Conservation (phyloP, 1,284 basidiomycete genomes). For the Erythrobasidium hasegawianum region DNA sequence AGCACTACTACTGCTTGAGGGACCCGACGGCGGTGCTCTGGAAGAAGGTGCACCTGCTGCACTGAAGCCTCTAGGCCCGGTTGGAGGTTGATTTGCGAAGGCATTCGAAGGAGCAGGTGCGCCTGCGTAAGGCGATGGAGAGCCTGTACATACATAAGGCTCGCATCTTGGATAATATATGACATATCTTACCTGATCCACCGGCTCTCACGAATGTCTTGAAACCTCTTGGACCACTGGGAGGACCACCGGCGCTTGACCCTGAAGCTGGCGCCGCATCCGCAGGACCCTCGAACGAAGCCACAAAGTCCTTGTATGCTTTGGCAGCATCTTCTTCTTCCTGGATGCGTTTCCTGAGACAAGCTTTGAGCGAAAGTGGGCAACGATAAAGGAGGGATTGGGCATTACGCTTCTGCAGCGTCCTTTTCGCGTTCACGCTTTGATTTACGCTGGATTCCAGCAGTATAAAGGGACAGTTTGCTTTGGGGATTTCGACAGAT, state of each 20-base stretch:
- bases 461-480: conserved; percentile 30
- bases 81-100: conserved; percentile 3
- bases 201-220: conserved; percentile 72
- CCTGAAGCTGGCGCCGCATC: conserved; percentile 39
- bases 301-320: conserved; percentile 76
- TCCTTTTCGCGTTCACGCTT: conserved; percentile 72
- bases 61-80: not conserved
- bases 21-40: not conserved
- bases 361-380: conserved; percentile 48
- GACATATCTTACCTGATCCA: conserved; percentile 37
- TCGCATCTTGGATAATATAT: not conserved
- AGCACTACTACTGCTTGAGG: not conserved
- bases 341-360: conserved; percentile 56
- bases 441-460: conserved; percentile 52
- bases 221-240: not conserved
- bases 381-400: conserved; percentile 39
- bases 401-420: conserved; percentile 73
- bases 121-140: no score
- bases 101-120: not conserved
- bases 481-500: conserved; percentile 7
- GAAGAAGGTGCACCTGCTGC: not conserved
- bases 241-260: conserved; percentile 33
- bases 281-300: conserved; percentile 74
- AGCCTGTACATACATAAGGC: no score
- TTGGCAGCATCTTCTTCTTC: conserved; percentile 49